phyloP scores from a whole-genome alignment of 108 stramenopile species.

The Fragilaria crotonensis region DNA sequence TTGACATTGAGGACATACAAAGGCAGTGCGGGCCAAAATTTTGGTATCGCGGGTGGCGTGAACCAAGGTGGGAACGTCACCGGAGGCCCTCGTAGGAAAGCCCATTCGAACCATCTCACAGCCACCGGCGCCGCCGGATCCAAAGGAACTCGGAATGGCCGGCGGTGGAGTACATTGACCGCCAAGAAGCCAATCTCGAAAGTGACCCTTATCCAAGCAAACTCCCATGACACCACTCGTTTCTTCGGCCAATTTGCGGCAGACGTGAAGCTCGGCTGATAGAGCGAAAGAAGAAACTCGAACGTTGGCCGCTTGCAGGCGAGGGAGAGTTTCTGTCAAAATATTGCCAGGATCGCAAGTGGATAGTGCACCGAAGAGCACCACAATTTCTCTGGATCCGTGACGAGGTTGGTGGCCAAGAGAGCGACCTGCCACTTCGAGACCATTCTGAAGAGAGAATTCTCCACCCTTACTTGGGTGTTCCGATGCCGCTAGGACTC shows the following conservation, averaged over 20 bases:
- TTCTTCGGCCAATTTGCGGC: conserved; percentile 67
- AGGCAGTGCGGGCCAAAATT: conserved; percentile 59
- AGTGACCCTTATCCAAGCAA: conserved; percentile 64
- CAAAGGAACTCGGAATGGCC: conserved; percentile 10
- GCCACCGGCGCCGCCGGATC: not conserved
- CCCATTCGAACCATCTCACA: conserved; percentile 86
- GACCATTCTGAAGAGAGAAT: conserved; percentile 78
- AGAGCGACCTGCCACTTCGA: conserved; percentile 85
- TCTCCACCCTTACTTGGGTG: conserved; percentile 53
- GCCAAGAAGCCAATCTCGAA: conserved; percentile 60
- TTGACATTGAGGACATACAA: conserved; percentile 78
- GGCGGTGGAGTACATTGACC: conserved; percentile 73
- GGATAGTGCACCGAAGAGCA: conserved; percentile 56
- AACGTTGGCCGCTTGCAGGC: conserved; percentile 52
- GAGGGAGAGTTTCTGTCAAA: conserved; percentile 60
- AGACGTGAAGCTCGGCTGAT: conserved; percentile 75
- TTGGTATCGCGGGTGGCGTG: conserved; percentile 52
- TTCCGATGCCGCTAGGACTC: conserved; percentile 29
- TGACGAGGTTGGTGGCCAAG: conserved; percentile 76
- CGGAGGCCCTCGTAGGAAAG: conserved; percentile 59
- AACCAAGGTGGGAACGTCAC: conserved; percentile 68
- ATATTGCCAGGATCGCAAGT: conserved; percentile 81
- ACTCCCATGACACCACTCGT: conserved; percentile 72
- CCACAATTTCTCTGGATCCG: conserved; percentile 75
- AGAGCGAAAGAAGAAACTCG: conserved; percentile 61